These are phyloP conservation scores for Corchorus olitorius DNA, from an alignment of 345 rosid genomes.

Conservation along the genomic window DNA sequence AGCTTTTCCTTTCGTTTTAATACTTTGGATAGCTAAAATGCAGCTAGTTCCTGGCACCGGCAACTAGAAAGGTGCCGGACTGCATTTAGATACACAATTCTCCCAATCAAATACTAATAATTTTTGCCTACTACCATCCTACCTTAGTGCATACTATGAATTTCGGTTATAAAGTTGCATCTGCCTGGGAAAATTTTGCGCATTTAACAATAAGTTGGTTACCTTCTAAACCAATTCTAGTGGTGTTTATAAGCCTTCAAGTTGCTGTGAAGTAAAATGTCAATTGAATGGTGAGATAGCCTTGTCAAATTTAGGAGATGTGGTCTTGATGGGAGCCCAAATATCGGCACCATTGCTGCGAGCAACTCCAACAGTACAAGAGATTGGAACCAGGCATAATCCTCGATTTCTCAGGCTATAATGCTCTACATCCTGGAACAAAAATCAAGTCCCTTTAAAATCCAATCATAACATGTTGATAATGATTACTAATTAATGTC, in stretches of 20 bases:
- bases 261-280: neutral
- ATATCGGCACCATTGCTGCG: slow-evolving; percentile 94
- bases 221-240: neutral
- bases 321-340: slow-evolving; percentile 91
- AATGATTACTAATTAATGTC: neutral
- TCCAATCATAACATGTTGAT: neutral
- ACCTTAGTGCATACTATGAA: slow-evolving; percentile 11
- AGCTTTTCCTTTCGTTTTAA: neutral
- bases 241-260: neutral
- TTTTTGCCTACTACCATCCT: slow-evolving; percentile 19
- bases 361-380: slow-evolving; percentile 72
- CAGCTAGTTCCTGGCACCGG: slow-evolving; percentile 17
- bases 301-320: slow-evolving; percentile 58
- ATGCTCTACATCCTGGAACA: slow-evolving; percentile 52
- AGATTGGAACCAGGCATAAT: slow-evolving; percentile 80
- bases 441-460: slow-evolving; percentile 3
- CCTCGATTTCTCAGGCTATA: slow-evolving; percentile 75
- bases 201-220: neutral
- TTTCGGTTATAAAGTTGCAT: slow-evolving; percentile 10
- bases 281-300: slow-evolving; percentile 34
- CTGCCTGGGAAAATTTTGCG: slow-evolving; percentile 22
- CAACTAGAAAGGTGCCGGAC: slow-evolving; percentile 17
- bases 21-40: neutral
- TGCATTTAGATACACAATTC: slow-evolving; percentile 21
- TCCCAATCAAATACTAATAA: slow-evolving; percentile 16